Percentiles rank a stretch among this genome's conserved stretches.
Conservation (phyloP, 163 green algal species). For the Scenedesmus sp. region DNA sequence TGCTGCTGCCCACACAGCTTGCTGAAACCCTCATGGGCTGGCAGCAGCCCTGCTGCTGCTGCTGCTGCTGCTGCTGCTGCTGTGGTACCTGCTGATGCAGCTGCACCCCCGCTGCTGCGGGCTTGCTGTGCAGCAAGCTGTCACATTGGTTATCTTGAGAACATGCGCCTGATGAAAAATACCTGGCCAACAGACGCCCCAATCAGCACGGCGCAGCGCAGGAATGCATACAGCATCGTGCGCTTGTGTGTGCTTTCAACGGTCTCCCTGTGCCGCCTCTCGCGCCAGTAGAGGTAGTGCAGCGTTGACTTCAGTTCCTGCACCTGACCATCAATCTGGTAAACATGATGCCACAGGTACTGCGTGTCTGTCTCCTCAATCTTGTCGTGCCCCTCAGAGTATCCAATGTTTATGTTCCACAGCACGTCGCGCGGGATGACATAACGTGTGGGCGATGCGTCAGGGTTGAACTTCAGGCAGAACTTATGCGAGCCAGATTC, state of each 20-base stretch:
- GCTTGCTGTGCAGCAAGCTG: not conserved
- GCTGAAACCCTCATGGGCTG: too few species aligned
- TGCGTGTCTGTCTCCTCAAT: conserved; percentile 61
- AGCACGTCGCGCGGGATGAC: conserved; percentile 56
- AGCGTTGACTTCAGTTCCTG: conserved; percentile 74
- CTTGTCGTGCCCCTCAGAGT: conserved; percentile 56
- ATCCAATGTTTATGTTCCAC: conserved; percentile 61
- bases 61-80: not conserved
- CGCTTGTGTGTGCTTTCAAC: conserved; percentile 71
- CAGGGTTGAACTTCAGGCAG: conserved; percentile 64
- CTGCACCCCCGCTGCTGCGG: not conserved
- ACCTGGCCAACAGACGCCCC: conserved; percentile 63
- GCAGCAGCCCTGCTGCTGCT: not conserved
- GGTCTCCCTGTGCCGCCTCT: conserved; percentile 69
- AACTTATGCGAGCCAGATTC: conserved; percentile 70
- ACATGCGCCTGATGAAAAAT: conserved; percentile 49
- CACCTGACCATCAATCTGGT: conserved; percentile 73
- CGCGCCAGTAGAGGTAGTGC: conserved; percentile 76
- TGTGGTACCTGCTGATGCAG: not conserved
- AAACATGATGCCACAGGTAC: conserved; percentile 63
- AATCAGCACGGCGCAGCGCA: conserved; percentile 62
- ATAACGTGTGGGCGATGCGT: conserved; percentile 50
- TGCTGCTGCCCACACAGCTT: too few species aligned
- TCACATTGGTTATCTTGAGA: conserved; percentile 5
- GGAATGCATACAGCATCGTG: conserved; percentile 64